Conservation (phyloP, 2,329 filamentous ascomycete species). For the Colletotrichum orchidophilum region DNA sequence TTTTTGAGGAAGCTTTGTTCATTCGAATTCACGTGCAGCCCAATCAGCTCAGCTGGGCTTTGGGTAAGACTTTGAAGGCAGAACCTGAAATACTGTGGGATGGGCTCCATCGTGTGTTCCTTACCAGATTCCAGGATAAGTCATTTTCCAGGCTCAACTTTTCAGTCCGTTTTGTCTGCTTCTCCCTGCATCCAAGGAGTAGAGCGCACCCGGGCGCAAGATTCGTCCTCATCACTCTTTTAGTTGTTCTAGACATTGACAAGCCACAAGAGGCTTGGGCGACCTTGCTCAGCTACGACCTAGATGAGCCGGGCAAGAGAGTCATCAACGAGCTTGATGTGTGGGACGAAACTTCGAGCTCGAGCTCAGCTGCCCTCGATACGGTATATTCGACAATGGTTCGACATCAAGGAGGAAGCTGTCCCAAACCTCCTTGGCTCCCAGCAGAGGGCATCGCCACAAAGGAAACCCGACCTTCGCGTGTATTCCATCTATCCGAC, state of each 20-base stretch:
- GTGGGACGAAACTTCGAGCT: neutral
- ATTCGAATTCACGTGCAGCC: too few species aligned
- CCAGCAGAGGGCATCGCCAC: neutral
- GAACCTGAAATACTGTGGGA: neutral
- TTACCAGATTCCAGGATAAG: neutral
- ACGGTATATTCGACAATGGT: too few species aligned
- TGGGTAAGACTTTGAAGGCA: too few species aligned
- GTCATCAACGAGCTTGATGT: neutral
- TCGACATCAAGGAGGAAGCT: too few species aligned
- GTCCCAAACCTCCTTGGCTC: too few species aligned
- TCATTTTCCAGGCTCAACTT: neutral
- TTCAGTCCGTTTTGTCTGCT: neutral
- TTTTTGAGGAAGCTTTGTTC: too few species aligned
- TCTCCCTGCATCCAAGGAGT: neutral
- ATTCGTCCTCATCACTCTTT: neutral
- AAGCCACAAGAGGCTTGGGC: too few species aligned
- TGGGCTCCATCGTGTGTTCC: neutral
- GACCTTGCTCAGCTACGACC: neutral
- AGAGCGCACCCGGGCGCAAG: neutral
- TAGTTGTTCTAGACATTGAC: too few species aligned
- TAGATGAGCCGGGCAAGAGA: neutral
- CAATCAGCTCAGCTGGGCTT: too few species aligned
- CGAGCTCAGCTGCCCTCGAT: rapidly evolving
- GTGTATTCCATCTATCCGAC: neutral
- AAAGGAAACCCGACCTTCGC: neutral